phyloP scores from a whole-genome alignment of 805 yeast species.

The Wickerhamiella vanderwaltii region DNA sequence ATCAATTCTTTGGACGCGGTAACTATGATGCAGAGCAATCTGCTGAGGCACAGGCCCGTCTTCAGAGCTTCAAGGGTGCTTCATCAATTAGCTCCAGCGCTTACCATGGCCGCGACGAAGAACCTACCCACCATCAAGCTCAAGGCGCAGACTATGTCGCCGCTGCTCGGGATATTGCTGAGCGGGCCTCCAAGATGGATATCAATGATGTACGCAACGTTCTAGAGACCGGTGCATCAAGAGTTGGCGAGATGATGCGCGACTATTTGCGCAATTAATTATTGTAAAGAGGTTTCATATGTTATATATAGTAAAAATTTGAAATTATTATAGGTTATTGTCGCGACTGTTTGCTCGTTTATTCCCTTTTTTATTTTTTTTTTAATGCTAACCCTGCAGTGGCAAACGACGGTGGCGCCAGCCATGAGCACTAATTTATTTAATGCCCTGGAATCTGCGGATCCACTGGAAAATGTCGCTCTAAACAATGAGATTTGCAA shows the following conservation, averaged over 20 bases:
- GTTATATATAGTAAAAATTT: too few relatives aligned
- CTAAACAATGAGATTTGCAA: background rate
- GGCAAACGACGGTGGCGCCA: too few relatives aligned
- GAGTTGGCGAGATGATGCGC: conserved; percentile 71
- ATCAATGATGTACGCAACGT: conserved; percentile 81
- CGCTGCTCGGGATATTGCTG: conserved; percentile 22
- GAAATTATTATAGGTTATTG: too few relatives aligned
- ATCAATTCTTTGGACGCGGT: conserved; percentile 85
- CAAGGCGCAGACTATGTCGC: conserved; percentile 22
- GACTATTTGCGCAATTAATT: conserved; percentile 43
- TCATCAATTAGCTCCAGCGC: conserved; percentile 83
- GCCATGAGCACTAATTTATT: too few relatives aligned
- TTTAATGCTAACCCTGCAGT: too few relatives aligned
- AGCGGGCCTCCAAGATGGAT: conserved; percentile 43
- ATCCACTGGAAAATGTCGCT: background rate
- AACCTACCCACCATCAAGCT: conserved; percentile 27
- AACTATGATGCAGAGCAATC: conserved; percentile 65
- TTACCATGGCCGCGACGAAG: conserved; percentile 79
- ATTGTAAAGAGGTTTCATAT: too few relatives aligned
- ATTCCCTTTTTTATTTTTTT: too few relatives aligned
- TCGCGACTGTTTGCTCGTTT: too few relatives aligned
- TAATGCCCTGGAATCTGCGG: background rate
- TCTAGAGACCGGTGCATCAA: conserved; percentile 86
- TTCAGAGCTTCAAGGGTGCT: conserved; percentile 74
- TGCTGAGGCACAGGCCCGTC: conserved; percentile 67